Base-by-base conservation (phyloP, 306 rosid species). In the Malus asiatica region DNA sequence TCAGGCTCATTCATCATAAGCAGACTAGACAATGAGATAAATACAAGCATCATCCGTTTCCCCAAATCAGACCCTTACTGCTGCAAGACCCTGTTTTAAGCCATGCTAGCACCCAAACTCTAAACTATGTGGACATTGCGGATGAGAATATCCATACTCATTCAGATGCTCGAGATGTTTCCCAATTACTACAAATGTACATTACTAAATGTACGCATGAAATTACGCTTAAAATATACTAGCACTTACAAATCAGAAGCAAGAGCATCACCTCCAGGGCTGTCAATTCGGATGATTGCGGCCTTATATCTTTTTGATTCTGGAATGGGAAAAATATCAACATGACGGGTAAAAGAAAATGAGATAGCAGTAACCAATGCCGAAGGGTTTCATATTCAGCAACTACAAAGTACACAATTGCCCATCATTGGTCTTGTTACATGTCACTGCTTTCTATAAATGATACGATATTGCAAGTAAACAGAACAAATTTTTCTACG, bases 191-290 rank as follows among this genome's bases (percentile, higher is more conserved):
- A 58, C 2, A 58, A 22, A 58, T 22, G 63, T 42, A 48, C 66
- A 76, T 2, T 35, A 35, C 11, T 11, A 58, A 22, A 22, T 22
- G 4, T 48, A 55, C 66, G 71, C 55, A 27, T 22, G 22, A 74
- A 57, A 53, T 19, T 42, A 38, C 66, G 70, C 66, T 42, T 60
- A 73, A 65, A 72, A 83, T 84, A 70, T 71, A 75, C 84, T 80
- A 79, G 80, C 71, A 95, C 97, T 90, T 92, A 95, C 99, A 95
- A 82, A 87, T 92, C 99, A 80, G 97, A 92, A 79, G 97, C 97
- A 84, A 95, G 97, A 69, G 99, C 99, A 89, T 92, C 97, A 76
- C 99, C 99, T 85, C 99, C 99, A 59, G 99, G 97, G 81, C 99
- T 95, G 86, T 95, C 97, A 85, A 95, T 95, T 75, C 97, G 90